A percentile compares a stretch with the other conserved stretches of the same genome.
phyloP scores from a whole-genome alignment of 2,329 filamentous ascomycete species.

The Zymoseptoria pseudotritici region DNA sequence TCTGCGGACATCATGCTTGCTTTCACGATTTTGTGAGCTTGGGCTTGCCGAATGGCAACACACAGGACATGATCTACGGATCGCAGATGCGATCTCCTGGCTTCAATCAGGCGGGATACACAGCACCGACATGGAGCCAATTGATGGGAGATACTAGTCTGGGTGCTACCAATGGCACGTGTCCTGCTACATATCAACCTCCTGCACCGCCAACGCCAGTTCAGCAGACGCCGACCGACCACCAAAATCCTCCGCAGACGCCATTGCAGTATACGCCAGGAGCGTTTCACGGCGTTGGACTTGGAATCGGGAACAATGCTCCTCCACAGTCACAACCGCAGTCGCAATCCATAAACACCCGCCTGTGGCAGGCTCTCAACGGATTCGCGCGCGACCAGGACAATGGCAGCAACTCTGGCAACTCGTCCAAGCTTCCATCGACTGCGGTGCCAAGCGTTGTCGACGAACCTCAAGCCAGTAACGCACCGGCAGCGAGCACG shows the following conservation, averaged over 20 bases:
- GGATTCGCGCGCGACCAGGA: conserved; percentile 29
- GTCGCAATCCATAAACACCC: conserved; percentile 24
- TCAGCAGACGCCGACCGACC: not conserved
- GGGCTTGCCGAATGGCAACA: not conserved
- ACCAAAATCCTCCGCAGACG: not conserved
- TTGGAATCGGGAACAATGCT: conserved; percentile 22
- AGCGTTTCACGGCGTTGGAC: conserved; percentile 9
- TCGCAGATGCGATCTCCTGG: conserved; percentile 1
- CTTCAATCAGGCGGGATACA: conserved; percentile 8
- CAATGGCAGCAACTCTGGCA: conserved; percentile 17
- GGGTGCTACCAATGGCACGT: not conserved
- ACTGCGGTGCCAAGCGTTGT: conserved; percentile 27
- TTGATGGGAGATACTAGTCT: conserved; percentile 10
- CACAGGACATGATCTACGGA: not conserved
- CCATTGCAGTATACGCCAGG: not conserved
- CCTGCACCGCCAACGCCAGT: not conserved
- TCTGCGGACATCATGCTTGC: conserved; percentile 52
- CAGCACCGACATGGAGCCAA: conserved; percentile 18
- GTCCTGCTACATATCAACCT: not conserved
- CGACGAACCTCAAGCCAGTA: conserved; percentile 12
- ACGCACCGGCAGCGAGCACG: not conserved
- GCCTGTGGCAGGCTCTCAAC: conserved; percentile 30
- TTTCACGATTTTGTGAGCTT: conserved; percentile 36
- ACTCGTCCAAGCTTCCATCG: conserved; percentile 23
- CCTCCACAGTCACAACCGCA: conserved; percentile 8